Evolutionary conservation across 2,329 filamentous ascomycete genomes (phyloP), one percentile per base, ranked within the genome.

Genomic region (Colletotrichum costaricense): DNA sequence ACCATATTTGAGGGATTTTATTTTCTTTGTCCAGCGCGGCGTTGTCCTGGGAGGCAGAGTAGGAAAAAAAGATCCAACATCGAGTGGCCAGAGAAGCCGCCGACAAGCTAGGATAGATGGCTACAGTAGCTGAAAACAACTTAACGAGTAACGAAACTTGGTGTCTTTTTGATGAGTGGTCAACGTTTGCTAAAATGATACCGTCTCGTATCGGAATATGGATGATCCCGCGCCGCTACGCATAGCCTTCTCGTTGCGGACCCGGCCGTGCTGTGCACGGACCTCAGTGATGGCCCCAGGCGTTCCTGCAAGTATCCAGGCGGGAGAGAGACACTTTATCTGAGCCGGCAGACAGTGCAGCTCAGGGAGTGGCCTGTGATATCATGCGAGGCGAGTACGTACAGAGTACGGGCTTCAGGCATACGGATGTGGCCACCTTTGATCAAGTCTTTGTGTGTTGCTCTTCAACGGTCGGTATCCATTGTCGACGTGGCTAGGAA

Each of bases 1-100:
- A 74, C 72, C 72, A 73, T 73, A 67, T 68, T 72, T 74, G 72
- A 68, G 57, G 57, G 52, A 57, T 58, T 74, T 68, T 59, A 9
- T 63, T 65, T 73, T 70, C 55, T 73, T 71, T 73, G 67, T 69
- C 49, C 42, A 72, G 72, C 72, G 63, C 52, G 68, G 72, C 69
- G 69, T 72, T 74, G 62, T 73, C 69, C 69, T n/a, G 24, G 63
- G 58, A 55, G 63, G 56, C 35, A 54, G 26, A 38, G 67, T 65
- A 26, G 52, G 28, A 19, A 42, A 42, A 26, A 63, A 68, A 72
- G 57, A 72, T 22, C 24, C 59, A 30, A 12, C 16, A 58, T 52
- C 69, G 19, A 69, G 57, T 30, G 28, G 63, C 33, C 19, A 33
- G 58, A 52, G 46, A 65, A 24, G 62, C 35, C 60, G 28, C 14